These are phyloP conservation scores for Citrus reticulata DNA, from an alignment of 345 rosid genomes.

Conservation along the genomic window DNA sequence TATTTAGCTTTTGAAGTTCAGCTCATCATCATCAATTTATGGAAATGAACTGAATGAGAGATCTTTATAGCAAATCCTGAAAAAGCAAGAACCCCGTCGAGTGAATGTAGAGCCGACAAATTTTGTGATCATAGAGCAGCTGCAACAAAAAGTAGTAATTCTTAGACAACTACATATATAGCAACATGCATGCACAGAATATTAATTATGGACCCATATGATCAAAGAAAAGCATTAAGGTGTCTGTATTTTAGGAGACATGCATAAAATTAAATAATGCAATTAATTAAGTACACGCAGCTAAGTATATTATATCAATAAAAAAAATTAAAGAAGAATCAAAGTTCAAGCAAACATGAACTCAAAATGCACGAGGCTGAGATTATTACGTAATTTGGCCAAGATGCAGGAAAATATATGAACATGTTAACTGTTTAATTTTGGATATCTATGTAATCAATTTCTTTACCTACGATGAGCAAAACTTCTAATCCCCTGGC, in stretches of 20 bases:
- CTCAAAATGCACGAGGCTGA: no score
- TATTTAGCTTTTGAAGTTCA: slow-evolving; percentile 7
- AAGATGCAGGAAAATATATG: no score
- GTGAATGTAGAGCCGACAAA: neutral
- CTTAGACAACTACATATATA: neutral
- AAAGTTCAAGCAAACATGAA: no score
- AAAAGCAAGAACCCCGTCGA: slow-evolving; percentile 7
- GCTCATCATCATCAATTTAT: slow-evolving; percentile 10
- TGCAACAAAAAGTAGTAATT: neutral
- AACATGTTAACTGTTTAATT: no score
- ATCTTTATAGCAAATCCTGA: slow-evolving; percentile 13
- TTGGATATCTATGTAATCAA: no score
- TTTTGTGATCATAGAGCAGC: neutral
- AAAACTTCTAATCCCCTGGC: no score
- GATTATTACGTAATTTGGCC: no score
- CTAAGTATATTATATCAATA: neutral
- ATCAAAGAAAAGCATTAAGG: neutral
- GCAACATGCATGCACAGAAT: neutral
- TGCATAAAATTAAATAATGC: neutral
- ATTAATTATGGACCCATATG: neutral
- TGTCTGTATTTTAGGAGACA: neutral
- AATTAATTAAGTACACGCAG: neutral
- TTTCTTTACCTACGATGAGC: no score
- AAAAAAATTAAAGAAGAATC: neutral
- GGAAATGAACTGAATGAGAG: slow-evolving; percentile 22